Evolutionary conservation across 306 rosid genomes (phyloP), one percentile per base, ranked within the genome.

Genomic region (Vicia villosa): DNA sequence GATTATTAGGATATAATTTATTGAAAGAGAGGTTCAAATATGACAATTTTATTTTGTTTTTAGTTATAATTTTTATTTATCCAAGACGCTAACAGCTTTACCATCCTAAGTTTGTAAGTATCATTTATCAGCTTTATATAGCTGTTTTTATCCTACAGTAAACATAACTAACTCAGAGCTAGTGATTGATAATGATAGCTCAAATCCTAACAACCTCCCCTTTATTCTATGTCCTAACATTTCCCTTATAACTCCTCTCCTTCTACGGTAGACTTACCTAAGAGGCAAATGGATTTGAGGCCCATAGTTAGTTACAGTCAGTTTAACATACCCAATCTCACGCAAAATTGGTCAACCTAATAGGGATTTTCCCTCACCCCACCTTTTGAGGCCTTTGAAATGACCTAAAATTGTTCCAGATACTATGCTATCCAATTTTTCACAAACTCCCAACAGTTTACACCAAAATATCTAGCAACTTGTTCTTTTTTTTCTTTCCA

Each of bases 371-470:
- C 9, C 60, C 60, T 56, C 20, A 24, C 30, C 26, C 38, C 19
- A 56, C 16, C 19, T 56, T 56, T 56, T 56, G 30, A 26, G 62
- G 62, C 40, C 38, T 56, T n/a, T 56, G 62, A 56, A 56, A 26
- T 13, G 62, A 26, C 38, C 26, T 56, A 26, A 24, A 56, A 56
- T 14, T 56, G 62, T 56, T 56, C 38, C 38, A 56, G 5, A n/a
- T n/a, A n/a, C n/a, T n/a, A 14, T 13, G 17, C 13, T 10, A 24
- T 22, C 38, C 62, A 55, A 26, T 24, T 55, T 55, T 55, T 55
- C 36, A 14, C 10, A 56, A 56, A 26, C 62, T 26, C 38, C 16
- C 61, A 12, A 22, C 37, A 22, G 61, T 55, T 55, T 22, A 55
- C 37, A n/a, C 21, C 3, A 7, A 30, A 7, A 57, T 57, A 57